These are phyloP conservation scores for Inonotus obliquus DNA, from an alignment of 1,284 basidiomycete genomes.

Conservation along the genomic window DNA sequence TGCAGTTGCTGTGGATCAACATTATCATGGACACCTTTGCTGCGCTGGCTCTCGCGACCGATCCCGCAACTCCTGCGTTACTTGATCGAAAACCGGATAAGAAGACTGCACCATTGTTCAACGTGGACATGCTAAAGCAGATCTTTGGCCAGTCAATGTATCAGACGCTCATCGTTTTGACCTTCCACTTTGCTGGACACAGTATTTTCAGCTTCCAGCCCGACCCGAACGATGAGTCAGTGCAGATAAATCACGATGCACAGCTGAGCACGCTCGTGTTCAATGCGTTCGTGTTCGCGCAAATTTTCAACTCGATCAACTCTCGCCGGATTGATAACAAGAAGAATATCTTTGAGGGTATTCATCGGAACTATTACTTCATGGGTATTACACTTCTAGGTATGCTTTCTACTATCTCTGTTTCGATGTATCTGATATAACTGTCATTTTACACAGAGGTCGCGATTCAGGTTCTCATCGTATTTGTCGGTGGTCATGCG, in stretches of 20 bases:
- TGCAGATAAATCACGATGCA: slow-evolving; percentile 37
- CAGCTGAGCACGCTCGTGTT: slow-evolving; percentile 87
- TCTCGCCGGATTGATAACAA: slow-evolving; percentile 82
- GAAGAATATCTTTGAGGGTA: slow-evolving; percentile 87
- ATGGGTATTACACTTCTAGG: slow-evolving; percentile 83
- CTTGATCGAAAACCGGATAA: slow-evolving; percentile 90
- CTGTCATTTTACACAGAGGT: slow-evolving; percentile 53
- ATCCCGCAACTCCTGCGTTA: slow-evolving; percentile 80
- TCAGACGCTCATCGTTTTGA: slow-evolving; percentile 79
- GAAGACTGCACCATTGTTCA: slow-evolving; percentile 85
- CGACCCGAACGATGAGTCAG: slow-evolving; percentile 29
- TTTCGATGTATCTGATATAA: slow-evolving; percentile 15
- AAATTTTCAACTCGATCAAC: slow-evolving; percentile 94
- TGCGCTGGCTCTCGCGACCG: slow-evolving; percentile 93
- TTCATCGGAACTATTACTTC: slow-evolving; percentile 83
- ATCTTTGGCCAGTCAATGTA: slow-evolving; percentile 88
- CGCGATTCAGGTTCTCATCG: slow-evolving; percentile 82
- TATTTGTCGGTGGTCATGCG: slow-evolving; percentile 87
- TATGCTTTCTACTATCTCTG: slow-evolving; percentile 29
- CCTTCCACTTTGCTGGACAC: slow-evolving; percentile 86
- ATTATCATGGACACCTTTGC: slow-evolving; percentile 99
- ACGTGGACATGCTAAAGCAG: slow-evolving; percentile 92
- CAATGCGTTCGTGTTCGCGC: slow-evolving; percentile 96
- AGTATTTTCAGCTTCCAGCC: slow-evolving; percentile 62
- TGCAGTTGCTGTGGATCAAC: slow-evolving; percentile 97